A percentile compares a stretch with the other conserved stretches of the same genome.
Conservation (phyloP, 2,329 filamentous ascomycete species). For the Nemania sp. region DNA sequence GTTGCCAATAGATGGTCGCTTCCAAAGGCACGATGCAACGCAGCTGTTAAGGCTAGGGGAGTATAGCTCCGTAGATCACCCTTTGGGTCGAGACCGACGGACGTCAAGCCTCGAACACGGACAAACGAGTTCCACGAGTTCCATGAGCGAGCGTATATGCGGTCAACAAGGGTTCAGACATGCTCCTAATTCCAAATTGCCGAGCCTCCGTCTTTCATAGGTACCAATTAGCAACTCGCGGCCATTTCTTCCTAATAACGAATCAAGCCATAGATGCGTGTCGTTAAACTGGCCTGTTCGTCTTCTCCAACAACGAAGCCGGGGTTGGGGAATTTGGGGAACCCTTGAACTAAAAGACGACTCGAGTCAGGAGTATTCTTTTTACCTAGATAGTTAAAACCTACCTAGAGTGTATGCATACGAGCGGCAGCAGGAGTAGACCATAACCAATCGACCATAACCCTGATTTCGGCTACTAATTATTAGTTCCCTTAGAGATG, state of each 20-base stretch:
- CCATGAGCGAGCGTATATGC: conserved; percentile 25
- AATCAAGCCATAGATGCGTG: background rate
- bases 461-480: background rate
- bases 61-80: conserved; percentile 25
- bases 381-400: background rate
- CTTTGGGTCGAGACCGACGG: conserved; percentile 18
- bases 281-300: background rate
- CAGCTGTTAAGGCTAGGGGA: conserved; percentile 28
- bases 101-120: conserved; percentile 16
- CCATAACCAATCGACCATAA: background rate
- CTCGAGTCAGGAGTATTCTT: background rate
- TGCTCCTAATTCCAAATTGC: background rate
- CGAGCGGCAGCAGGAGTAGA: background rate
- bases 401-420: too few relatives aligned
- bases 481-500: background rate
- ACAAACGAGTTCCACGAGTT: conserved; percentile 37
- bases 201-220: background rate
- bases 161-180: conserved; percentile 6
- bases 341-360: conserved; percentile 10
- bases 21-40: conserved; percentile 28
- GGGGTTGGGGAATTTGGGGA: conserved; percentile 32
- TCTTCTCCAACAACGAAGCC: conserved; percentile 30
- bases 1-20: conserved; percentile 6
- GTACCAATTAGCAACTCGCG: conserved; percentile 4
- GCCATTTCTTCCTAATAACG: background rate